Evolutionary conservation across 1,139 yeast species (phyloP), one percentile per base, ranked within the genome.

Genomic region (Yamadazyma diddensiae): DNA sequence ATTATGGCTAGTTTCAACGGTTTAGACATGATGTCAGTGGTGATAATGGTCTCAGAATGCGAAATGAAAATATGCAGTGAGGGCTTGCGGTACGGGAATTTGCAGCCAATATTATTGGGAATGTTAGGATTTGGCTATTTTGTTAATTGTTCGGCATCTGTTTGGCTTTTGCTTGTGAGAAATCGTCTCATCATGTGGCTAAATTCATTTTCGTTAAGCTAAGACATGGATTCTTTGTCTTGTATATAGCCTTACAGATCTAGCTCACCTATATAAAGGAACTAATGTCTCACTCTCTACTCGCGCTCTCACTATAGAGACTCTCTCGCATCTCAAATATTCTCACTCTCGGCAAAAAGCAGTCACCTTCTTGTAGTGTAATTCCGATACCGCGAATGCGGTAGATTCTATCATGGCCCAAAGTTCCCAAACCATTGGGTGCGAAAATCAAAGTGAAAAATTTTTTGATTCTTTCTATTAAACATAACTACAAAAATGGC

Each of bases 1-100:
- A 82, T 58, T 0, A 82, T 71, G 0, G 75, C 74, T 8, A 70
- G 50, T 18, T 50, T 47, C 31, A 41, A 18, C 10, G 13, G n/a
- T 12, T 5, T 9, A 7, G 11, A 14, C 27, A 15, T 24, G 20
- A 13, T 24, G 5, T 6, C n/a, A 15, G 6, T 15, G 13, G 5
- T 13, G 5, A 6, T 12, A 12, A 13, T 22, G 6, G 15, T n/a
- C 6, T 6, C 12, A 5, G 22, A 21, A 21, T 21, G 22, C 5
- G 5, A 21, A 21, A 21, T 7, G 22, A 21, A 10, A 21, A 21
- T 6, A 21, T 7, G 11, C 11, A 21, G 22, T 7, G 11, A 21
- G n/a, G n/a, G n/a, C n/a, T n/a, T n/a, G n/a, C n/a, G n/a, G n/a
- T n/a, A n/a, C n/a, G n/a, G n/a, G n/a, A n/a, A n/a, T n/a, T n/a